Evolutionary conservation across 2,329 filamentous ascomycete genomes (phyloP).

Genomic region (Falciphora oryzae): DNA sequence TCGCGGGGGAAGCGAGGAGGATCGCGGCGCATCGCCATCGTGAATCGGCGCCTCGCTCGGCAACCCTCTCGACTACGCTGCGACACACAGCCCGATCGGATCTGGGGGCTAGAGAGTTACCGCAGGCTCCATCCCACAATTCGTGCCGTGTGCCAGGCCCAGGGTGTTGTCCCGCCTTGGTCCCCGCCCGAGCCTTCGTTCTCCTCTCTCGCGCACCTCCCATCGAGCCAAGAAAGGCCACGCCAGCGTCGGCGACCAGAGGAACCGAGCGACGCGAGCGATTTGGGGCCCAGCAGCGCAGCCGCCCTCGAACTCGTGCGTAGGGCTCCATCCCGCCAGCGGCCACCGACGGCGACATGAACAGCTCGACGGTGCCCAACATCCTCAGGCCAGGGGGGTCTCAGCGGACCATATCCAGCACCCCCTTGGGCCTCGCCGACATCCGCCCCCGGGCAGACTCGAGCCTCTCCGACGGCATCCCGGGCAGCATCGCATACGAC

Average conservation of each 20-base stretch:
- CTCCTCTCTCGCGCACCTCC: neutral
- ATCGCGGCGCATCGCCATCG: neutral
- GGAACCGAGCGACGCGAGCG: neutral
- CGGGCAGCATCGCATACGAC: conserved; percentile 57
- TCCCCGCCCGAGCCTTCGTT: neutral
- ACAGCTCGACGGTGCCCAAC: conserved; percentile 44
- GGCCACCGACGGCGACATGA: conserved; percentile 13
- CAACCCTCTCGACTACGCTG: neutral
- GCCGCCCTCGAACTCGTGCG: neutral
- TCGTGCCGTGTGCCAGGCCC: neutral
- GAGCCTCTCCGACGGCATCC: conserved; percentile 64
- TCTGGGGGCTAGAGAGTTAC: neutral
- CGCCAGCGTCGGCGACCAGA: neutral
- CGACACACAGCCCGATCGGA: neutral
- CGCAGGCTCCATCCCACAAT: neutral
- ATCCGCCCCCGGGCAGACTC: conserved; percentile 85
- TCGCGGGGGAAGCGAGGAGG: neutral
- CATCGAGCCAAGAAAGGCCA: neutral
- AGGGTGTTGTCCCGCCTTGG: neutral
- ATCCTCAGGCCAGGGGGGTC: conserved; percentile 53
- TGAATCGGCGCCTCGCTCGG: neutral
- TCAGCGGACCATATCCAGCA: conserved; percentile 52
- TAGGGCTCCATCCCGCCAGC: neutral
- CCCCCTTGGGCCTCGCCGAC: conserved; percentile 84
- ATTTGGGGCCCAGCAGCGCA: neutral